Conservation (phyloP, 2,329 filamentous ascomycete genomes). For the Calonectria naviculata region DNA sequence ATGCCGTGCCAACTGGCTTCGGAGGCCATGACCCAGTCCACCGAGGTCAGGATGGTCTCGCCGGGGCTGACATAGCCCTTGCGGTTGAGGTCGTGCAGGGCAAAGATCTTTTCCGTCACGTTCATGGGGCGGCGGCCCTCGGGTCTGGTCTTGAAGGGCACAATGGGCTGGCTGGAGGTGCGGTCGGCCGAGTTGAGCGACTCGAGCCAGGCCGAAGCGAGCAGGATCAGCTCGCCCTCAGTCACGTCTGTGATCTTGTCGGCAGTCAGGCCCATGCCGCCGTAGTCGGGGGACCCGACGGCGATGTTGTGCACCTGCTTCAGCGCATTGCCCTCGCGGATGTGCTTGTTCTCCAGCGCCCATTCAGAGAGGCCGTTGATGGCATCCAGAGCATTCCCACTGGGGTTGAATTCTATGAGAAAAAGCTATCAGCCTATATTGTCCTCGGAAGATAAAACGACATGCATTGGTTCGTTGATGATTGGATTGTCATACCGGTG, state of each 20-base stretch:
- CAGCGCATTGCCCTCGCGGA: conserved; percentile 6
- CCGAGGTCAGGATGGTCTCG: conserved; percentile 52
- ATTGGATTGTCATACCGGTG: not conserved
- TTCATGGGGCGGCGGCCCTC: conserved; percentile 49
- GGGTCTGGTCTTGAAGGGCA: not conserved
- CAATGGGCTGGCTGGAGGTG: conserved; percentile 1
- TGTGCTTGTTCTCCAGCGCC: conserved; percentile 5
- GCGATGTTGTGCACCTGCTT: conserved; percentile 7
- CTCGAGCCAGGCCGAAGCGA: conserved; percentile 5
- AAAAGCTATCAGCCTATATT: not conserved
- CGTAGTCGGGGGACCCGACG: not conserved
- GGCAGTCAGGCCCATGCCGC: not conserved
- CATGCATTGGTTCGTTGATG: no score
- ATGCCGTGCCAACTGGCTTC: conserved; percentile 56
- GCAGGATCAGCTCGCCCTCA: conserved; percentile 3
- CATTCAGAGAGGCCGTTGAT: not conserved
- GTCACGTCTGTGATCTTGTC: not conserved
- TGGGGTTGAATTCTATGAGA: not conserved
- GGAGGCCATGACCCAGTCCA: conserved; percentile 59
- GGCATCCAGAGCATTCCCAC: not conserved
- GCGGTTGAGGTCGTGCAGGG: conserved; percentile 51
- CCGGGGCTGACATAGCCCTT: conserved; percentile 49
- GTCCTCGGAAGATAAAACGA: no score
- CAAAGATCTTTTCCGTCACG: conserved; percentile 57
- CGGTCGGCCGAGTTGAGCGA: conserved; percentile 7